These are phyloP conservation scores for Parsonsia alboflavescens DNA, from an alignment of 257 asterid species.

Conservation along the genomic window DNA sequence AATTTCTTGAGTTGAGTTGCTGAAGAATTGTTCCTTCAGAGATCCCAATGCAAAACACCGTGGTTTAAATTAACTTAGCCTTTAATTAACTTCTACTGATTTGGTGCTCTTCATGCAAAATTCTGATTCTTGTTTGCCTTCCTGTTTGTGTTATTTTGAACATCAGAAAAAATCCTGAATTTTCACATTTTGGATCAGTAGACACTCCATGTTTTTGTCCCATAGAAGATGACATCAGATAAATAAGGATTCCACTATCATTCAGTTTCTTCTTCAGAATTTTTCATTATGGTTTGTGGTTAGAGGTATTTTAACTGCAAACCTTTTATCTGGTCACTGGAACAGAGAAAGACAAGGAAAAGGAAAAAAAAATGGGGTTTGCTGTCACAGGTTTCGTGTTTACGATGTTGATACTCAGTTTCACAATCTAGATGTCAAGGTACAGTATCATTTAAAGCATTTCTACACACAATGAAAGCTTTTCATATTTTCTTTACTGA, in stretches of 20 bases:
- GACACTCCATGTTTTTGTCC: background rate
- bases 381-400: slow-evolving; percentile 67
- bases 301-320: background rate
- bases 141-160: background rate
- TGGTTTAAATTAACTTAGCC: too few species aligned
- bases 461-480: background rate
- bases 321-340: background rate
- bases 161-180: background rate
- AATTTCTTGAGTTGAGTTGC: too few species aligned
- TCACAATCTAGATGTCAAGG: slow-evolving; percentile 75
- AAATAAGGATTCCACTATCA: background rate
- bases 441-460: slow-evolving; percentile 20
- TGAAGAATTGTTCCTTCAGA: too few species aligned
- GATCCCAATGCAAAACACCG: too few species aligned
- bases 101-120: background rate
- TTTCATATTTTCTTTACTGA: background rate
- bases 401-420: slow-evolving; percentile 89
- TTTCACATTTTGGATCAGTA: background rate
- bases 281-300: background rate
- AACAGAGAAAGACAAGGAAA: background rate
- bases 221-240: background rate
- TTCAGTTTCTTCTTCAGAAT: background rate
- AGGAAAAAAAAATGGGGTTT: background rate
- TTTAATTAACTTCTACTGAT: background rate
- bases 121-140: background rate